Base-by-base conservation (phyloP, 768 basidiomycete genomes). In the Strobilomyces dryophilus region DNA sequence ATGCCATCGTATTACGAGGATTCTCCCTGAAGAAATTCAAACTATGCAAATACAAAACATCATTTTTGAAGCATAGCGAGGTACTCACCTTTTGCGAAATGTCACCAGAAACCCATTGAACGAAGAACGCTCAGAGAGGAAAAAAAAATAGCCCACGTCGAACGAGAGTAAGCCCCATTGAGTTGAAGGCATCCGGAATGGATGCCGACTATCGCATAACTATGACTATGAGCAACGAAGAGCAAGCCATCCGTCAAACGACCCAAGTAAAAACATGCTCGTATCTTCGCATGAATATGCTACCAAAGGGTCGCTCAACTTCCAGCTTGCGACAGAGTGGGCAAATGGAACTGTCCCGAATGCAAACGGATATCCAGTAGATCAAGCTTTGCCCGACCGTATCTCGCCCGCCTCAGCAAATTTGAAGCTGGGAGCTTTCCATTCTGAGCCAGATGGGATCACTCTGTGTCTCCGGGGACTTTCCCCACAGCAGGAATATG, bases 1-100 rank as follows among this genome's bases (percentile, higher is more conserved):
- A 73, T 77, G 70, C 80, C 85, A 84, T 63, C 67, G 60, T 53
- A 55, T 49, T 58, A 60, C 64, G 52, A 74, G 81, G 83, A 86
- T 87, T 72, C 85, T 83, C 89, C 89, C 75, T 90, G 89, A 91
- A 91, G 89, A 91, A 91, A 91, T 90, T 89, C 89, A 85, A 84
- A 70, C 57, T 32, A 58, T 55, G 72, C 74, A 72, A 67, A 68
- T 70, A 66, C 66, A 54, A 69, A 72, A 63, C 83, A 86, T 86
- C 85, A 87, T 79, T 31, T 54, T 64, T 66, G 14, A 61, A 60
- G 52, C 37, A 54, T 60, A 53, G 15, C 24, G 35, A n/a, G 6
- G n/a, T 44, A 56, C 70, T 69, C 50, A 70, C 68, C 55, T 51
- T 17, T 14, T 21, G 52, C 9, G 39, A 15, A 49, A 2, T 21